Evolutionary conservation across 1,139 yeast genomes (phyloP), one percentile per base, ranked within the genome.

Genomic region (Magnusiomyces suaveolens): DNA sequence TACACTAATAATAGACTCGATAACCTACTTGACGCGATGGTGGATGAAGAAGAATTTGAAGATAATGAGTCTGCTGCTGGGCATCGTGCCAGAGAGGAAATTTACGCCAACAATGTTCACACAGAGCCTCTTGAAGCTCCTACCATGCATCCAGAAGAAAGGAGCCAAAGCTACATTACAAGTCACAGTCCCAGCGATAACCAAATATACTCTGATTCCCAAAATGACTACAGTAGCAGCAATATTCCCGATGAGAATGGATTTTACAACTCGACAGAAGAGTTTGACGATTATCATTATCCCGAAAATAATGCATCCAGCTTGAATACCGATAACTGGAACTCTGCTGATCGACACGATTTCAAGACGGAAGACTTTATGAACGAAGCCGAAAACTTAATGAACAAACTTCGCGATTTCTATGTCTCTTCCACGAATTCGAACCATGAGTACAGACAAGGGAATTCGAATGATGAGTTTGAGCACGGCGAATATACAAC

Each of bases 351-450:
- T n/a, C 33, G 57, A 41, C 47, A 52, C 12, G 56, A 51, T 16
- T 38, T 53, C 26, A 55, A 56, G 25, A 55, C 57, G 6, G 56
- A 55, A 32, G 56, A 55, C 26, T 55, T 55, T 29, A 51, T 55
- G 50, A 54, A 44, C n/a, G 51, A 52, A 16, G 57, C 57, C 1
- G 56, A 55, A 8, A 44, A 53, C 6, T 20, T 55, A 2, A 53
- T 55, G 55, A 43, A 51, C 33, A 53, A 51, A 29, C 41, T 55
- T 20, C 39, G 38, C 43, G 21, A 14, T 46, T 43, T 25, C 21
- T 33, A 2, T 8, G 32, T 4, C 8, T 32, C 23, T 2, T 46
- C 48, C 6, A 20, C 33, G 10, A 6, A 18, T 8, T 46, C 48
- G n/a, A 29, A 16, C 38, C 20, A 26, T 46, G 48, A 32, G n/a